These are phyloP conservation scores for Pseudophaeomoniella oleicola DNA, from an alignment of 2,329 filamentous ascomycete genomes.

Conservation along the genomic window DNA sequence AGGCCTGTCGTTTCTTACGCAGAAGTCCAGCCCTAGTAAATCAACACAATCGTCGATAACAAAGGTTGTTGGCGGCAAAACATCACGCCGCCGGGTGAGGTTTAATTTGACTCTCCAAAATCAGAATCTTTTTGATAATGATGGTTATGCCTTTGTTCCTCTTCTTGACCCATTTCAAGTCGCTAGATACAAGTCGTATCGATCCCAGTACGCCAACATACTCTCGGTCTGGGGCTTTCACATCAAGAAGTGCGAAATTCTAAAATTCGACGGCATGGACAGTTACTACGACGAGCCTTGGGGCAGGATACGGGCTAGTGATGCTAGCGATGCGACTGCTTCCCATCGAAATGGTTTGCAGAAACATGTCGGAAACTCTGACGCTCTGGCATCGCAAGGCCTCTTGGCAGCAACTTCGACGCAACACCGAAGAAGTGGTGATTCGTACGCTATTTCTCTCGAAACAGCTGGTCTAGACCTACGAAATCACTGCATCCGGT, in stretches of 20 bases:
- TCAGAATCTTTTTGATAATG: slow-evolving; percentile 39
- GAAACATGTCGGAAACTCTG: not conserved
- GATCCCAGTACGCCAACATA: slow-evolving; percentile 41
- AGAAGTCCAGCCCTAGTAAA: not conserved
- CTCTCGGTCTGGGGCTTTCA: slow-evolving; percentile 44
- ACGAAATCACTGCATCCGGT: slow-evolving; percentile 25
- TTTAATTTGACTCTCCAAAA: slow-evolving; percentile 41
- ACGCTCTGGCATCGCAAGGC: not conserved
- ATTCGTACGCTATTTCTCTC: not conserved
- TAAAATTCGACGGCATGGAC: slow-evolving; percentile 35
- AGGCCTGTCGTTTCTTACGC: not conserved
- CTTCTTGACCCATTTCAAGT: slow-evolving; percentile 35
- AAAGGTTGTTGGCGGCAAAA: not conserved
- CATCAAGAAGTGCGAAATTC: slow-evolving; percentile 40
- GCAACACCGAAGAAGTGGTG: not conserved
- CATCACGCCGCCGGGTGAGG: slow-evolving; percentile 11
- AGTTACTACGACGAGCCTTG: too few species aligned
- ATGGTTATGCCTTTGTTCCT: slow-evolving; percentile 29
- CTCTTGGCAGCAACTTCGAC: not conserved
- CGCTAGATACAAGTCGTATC: slow-evolving; percentile 36
- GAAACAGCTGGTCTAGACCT: slow-evolving; percentile 20
- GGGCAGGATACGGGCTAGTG: not conserved
- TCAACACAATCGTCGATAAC: not conserved
- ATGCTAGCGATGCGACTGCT: not conserved
- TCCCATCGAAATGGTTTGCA: too few species aligned